Conservation (phyloP, 2,329 filamentous ascomycete species). For the Neopestalotiopsis rosae region DNA sequence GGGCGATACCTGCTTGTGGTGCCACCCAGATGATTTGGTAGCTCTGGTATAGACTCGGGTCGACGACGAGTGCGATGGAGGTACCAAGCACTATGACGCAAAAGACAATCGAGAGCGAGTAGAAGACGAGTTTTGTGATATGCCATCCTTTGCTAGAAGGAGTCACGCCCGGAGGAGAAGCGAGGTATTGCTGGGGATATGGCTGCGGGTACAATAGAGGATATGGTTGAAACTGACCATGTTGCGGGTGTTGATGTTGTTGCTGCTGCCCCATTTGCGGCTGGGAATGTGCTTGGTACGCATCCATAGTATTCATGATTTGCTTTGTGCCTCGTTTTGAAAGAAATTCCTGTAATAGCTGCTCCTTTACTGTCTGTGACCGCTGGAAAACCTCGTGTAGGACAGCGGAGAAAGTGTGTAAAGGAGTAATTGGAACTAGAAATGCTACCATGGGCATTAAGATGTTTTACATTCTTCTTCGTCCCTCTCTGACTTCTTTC, state of each 20-base stretch:
- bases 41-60: conserved; percentile 21
- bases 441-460: not conserved
- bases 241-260: no score
- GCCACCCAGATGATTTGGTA: conserved; percentile 28
- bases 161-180: not conserved
- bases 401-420: no score
- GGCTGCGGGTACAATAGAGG: conserved; percentile 13
- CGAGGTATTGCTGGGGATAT: conserved; percentile 18
- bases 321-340: no score
- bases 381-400: no score
- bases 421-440: no score
- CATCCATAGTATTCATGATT: conserved; percentile 19
- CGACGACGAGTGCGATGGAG: conserved; percentile 24
- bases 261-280: not conserved
- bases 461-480: not conserved
- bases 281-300: conserved; percentile 19
- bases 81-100: conserved; percentile 27
- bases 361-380: no score
- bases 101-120: conserved; percentile 25
- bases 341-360: no score
- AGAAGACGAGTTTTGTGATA: conserved; percentile 24
- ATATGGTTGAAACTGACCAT: not conserved
- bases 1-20: conserved; percentile 28
- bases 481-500: not conserved
- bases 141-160: conserved; percentile 24